Evolutionary conservation across 495 filamentous ascomycete genomes (phyloP).

Genomic region (Bryoglossum gracile): DNA sequence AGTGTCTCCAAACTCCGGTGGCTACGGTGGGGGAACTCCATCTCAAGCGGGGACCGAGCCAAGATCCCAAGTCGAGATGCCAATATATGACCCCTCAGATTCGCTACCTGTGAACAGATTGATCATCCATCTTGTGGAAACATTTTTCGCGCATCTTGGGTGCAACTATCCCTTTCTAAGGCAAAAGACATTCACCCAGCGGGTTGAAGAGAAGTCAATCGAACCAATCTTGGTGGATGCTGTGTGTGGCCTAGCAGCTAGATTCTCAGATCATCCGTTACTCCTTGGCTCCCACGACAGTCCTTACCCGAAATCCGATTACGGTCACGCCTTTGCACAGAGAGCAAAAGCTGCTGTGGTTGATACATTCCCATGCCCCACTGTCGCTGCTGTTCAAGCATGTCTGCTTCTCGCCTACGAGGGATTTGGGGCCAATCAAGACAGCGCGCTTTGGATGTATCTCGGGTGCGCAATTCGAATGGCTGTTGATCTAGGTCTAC

Average conservation of each 20-base stretch:
- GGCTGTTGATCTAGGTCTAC: conserved; percentile 76
- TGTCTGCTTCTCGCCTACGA: conserved; percentile 78
- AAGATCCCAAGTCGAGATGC: conserved; percentile 42
- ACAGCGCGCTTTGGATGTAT: conserved; percentile 88
- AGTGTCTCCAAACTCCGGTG: conserved; percentile 22
- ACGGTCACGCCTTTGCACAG: conserved; percentile 69
- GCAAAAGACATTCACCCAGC: conserved; percentile 56
- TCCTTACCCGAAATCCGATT: conserved; percentile 32
- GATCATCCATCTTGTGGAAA: conserved; percentile 65
- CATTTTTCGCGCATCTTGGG: conserved; percentile 71
- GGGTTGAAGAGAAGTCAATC: conserved; percentile 69
- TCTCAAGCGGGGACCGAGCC: conserved; percentile 16
- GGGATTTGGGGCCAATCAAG: conserved; percentile 76
- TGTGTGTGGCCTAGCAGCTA: conserved; percentile 69
- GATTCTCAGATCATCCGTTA: conserved; percentile 67
- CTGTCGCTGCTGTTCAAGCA: conserved; percentile 70
- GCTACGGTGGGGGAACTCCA: conserved; percentile 8
- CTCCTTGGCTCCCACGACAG: conserved; percentile 36
- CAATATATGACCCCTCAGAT: conserved; percentile 70
- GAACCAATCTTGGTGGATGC: conserved; percentile 83
- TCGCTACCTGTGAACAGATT: conserved; percentile 58
- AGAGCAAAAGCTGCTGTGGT: conserved; percentile 66
- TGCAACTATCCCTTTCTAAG: conserved; percentile 79
- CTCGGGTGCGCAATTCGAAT: conserved; percentile 78
- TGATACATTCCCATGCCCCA: conserved; percentile 71